Conservation (phyloP, 139 green algal genomes). For the Volvox reticuliferus region DNA sequence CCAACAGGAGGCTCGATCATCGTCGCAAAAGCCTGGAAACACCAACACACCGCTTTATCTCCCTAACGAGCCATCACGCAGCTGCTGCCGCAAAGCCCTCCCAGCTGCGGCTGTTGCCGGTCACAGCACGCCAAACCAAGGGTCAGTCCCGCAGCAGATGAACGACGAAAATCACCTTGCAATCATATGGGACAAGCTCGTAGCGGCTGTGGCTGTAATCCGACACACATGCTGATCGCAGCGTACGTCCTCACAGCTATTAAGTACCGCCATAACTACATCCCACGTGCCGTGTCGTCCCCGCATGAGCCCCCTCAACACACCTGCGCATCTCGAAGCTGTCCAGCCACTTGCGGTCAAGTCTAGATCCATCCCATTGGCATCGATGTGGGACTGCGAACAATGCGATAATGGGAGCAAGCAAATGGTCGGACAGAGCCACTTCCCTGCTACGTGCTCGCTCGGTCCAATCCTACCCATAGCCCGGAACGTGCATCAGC, state of each 20-base stretch:
- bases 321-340: conserved; percentile 5
- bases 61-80: no score
- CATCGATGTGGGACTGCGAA: not conserved
- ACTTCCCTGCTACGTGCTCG: not conserved
- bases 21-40: conserved; percentile 34
- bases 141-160: no score
- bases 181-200: no score
- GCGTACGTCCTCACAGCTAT: no score
- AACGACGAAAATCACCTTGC: no score
- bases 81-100: no score
- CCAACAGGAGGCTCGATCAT: conserved; percentile 28
- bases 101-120: no score
- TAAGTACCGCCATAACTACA: no score
- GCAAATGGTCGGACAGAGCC: not conserved
- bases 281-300: not conserved
- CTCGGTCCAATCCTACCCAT: not conserved
- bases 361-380: conserved; percentile 28
- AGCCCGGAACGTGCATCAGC: not conserved
- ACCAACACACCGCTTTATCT: not conserved
- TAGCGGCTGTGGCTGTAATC: no score
- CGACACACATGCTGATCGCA: no score
- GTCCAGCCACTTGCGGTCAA: not conserved
- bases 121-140: no score
- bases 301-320: no score
- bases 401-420: not conserved